Base-by-base conservation (phyloP, 176 grass and related monocot genomes). In the Melocanna baccifera region DNA sequence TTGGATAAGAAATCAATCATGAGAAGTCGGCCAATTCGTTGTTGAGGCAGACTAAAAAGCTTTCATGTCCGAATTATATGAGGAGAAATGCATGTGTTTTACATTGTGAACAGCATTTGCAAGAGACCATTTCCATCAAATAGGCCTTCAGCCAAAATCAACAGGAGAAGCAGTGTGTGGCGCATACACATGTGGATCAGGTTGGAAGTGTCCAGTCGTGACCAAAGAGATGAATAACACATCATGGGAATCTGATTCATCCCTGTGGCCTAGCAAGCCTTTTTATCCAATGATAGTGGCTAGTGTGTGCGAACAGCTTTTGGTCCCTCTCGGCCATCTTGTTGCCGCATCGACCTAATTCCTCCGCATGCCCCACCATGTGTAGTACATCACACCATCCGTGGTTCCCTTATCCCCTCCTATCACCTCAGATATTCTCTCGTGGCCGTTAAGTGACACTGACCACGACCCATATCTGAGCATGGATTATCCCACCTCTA, bases 321-420 rank as follows among this genome's bases (percentile, higher is more conserved):
- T 85, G 81, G 87, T 52, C 64, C 71, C 64, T 64, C 83, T 81
- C 86, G 78, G 77, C 86, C 36, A 90, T 83, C 88, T 90, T 90
- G 91, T 93, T 86, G 91, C 91, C 88, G 91, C 91, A 86, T 93
- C 85, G 85, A 88, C 85, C 91, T 23, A 92, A 92, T 89, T 87
- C 87, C 71, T n/a, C 71, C 77, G 15, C 62, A 72, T 20, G 78
- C 34, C 86, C 87, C 86, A 72, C 84, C 89, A 82, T 69, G 52
- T 62, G 82, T 64, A 79, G 80, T 53, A 73, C 84, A 86, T 79
- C 80, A 91, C 85, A 75, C 89, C 85, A 80, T 80, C 80, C 68
- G 69, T 64, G 80, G 89, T 75, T 87, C 68, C 80, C 84, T 87
- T 87, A 87, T 87, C 89, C 67, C 46, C 53, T 39, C 88, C 41